These are phyloP conservation scores for Fusarium citri DNA, from an alignment of 2,329 filamentous ascomycete species.

Conservation along the genomic window DNA sequence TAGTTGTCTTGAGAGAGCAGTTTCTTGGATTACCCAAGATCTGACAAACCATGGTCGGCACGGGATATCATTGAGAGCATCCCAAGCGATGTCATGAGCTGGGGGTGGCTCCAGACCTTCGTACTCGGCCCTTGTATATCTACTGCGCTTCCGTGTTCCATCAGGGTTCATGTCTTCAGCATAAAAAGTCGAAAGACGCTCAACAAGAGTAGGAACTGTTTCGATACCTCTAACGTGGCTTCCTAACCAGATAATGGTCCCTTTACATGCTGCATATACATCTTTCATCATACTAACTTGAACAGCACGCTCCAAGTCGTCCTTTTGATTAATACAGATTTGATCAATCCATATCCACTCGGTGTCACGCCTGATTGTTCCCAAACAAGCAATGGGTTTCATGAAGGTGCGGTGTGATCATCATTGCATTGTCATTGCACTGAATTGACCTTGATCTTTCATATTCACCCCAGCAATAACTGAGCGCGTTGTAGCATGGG, in stretches of 20 bases:
- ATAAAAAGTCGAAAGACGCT: background rate
- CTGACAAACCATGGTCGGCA: background rate
- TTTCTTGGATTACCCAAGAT: background rate
- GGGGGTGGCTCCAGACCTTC: background rate
- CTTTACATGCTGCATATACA: background rate
- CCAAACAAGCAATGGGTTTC: accelerated
- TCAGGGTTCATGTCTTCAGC: background rate
- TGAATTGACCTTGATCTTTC: background rate
- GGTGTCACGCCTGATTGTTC: background rate
- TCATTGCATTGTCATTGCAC: background rate
- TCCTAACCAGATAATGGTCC: background rate
- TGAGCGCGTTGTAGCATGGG: background rate
- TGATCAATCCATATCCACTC: background rate
- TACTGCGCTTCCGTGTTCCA: background rate
- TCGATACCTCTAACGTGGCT: background rate
- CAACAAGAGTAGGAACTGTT: background rate
- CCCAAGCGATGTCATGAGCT: too few species aligned
- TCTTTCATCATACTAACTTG: background rate
- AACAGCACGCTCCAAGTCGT: background rate
- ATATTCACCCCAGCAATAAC: background rate
- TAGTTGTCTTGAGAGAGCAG: accelerated
- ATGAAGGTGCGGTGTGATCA: accelerated
- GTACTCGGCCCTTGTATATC: background rate
- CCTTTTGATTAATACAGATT: background rate
- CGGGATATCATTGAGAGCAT: accelerated